Evolutionary conservation across 2,329 filamentous ascomycete species (phyloP).

Genomic region (Fusarium heterosporum): DNA sequence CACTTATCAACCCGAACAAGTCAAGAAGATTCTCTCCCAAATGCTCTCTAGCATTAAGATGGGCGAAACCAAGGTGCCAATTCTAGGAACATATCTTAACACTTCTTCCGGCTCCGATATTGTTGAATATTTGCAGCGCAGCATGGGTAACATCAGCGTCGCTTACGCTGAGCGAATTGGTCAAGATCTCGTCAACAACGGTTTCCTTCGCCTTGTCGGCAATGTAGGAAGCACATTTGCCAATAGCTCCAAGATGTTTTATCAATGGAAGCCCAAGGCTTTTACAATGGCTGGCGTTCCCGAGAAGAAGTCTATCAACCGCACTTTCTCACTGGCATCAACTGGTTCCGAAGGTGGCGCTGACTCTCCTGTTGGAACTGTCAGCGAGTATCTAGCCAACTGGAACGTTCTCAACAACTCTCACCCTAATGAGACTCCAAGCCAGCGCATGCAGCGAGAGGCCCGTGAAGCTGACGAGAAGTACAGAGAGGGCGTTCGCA

Average conservation of each 20-base stretch:
- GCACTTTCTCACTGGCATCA: constrained; percentile 79
- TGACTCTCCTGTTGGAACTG: constrained; percentile 84
- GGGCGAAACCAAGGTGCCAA: constrained; percentile 93
- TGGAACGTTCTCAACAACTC: constrained; percentile 90
- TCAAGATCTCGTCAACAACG: constrained; percentile 87
- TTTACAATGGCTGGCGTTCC: constrained; percentile 90
- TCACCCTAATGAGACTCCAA: constrained; percentile 92
- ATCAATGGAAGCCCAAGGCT: constrained; percentile 94
- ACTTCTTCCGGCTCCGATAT: constrained; percentile 93
- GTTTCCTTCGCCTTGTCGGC: constrained; percentile 89
- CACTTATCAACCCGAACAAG: constrained; percentile 83
- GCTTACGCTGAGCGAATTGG: constrained; percentile 95
- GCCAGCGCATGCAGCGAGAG: constrained; percentile 87
- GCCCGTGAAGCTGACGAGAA: constrained; percentile 90
- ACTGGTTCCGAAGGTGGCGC: constrained; percentile 62
- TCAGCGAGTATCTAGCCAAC: constrained; percentile 88
- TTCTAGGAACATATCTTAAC: constrained; percentile 94
- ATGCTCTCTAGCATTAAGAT: constrained; percentile 89
- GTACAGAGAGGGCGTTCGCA: constrained; percentile 88
- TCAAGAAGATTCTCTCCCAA: constrained; percentile 89
- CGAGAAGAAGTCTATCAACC: constrained; percentile 83
- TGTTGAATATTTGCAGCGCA: constrained; percentile 91
- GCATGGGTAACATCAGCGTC: constrained; percentile 85
- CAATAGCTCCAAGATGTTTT: constrained; percentile 97
- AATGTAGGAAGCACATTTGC: constrained; percentile 96